These are phyloP conservation scores for Micractinium conductrix DNA, from an alignment of 139 green algal genomes.

Conservation along the genomic window DNA sequence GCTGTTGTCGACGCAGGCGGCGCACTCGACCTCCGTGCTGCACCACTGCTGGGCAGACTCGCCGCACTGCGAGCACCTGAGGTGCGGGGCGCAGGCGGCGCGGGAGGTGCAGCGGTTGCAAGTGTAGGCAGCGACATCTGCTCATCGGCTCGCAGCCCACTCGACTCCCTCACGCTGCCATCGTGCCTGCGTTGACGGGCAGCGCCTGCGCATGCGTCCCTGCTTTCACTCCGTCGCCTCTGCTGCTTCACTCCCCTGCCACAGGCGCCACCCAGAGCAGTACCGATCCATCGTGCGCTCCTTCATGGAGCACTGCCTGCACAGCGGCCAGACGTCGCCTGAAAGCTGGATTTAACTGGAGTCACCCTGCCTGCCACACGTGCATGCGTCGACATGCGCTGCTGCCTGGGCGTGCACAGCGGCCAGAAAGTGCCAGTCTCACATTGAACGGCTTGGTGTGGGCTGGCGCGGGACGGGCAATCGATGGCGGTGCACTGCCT, in stretches of 20 bases:
- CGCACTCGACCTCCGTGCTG: constrained; percentile 17
- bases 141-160: background rate
- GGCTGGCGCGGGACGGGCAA: no score
- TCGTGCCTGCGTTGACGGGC: background rate
- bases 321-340: background rate
- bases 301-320: background rate
- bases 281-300: background rate
- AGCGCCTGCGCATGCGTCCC: background rate
- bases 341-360: constrained; percentile 9
- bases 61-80: constrained; percentile 51
- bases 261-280: constrained; percentile 19
- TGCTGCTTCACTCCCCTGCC: background rate
- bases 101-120: no score
- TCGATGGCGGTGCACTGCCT: no score
- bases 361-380: background rate
- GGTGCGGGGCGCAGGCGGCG: constrained; percentile 21
- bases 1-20: no score
- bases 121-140: background rate
- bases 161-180: constrained; percentile 6
- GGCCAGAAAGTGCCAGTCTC: no score
- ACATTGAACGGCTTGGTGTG: no score
- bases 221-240: background rate
- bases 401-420: no score
- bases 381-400: no score
- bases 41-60: constrained; percentile 33